Evolutionary conservation across 306 rosid species (phyloP).

Genomic region (Glycine tomentella): DNA sequence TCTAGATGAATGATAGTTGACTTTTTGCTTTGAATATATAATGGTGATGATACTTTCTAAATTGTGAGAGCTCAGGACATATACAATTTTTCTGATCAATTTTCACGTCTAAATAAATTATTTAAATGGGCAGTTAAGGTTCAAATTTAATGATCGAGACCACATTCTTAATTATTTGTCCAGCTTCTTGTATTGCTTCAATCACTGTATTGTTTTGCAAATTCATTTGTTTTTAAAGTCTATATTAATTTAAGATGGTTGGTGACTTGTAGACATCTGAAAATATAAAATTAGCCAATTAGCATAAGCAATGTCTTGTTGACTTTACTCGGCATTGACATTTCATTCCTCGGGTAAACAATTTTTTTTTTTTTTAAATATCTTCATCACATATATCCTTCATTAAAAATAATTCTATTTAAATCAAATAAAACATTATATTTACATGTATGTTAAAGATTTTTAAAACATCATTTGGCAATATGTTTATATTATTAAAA

Average conservation of each 20-base stretch:
- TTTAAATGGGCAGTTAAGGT: not conserved
- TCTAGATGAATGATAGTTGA: constrained; percentile 6
- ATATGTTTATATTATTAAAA: no score
- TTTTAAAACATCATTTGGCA: no score
- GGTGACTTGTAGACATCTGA: not conserved
- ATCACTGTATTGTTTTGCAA: not conserved
- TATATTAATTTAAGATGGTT: not conserved
- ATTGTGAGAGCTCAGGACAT: not conserved
- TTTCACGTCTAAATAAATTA: not conserved
- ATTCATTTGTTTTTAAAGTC: not conserved
- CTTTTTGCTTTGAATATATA: constrained; percentile 7
- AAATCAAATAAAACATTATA: not conserved
- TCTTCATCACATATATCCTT: no score
- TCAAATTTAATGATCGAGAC: not conserved
- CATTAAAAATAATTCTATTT: no score
- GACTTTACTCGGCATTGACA: not conserved
- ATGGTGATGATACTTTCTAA: not conserved
- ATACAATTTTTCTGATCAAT: not conserved
- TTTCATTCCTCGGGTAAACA: not conserved
- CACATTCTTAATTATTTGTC: not conserved
- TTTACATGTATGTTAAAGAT: not conserved
- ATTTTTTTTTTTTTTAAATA: no score
- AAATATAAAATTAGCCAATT: not conserved
- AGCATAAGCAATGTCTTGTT: not conserved
- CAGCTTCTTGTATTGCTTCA: not conserved